Conservation (phyloP, 176 grass and related monocot species). For the Panicum miliaceum region DNA sequence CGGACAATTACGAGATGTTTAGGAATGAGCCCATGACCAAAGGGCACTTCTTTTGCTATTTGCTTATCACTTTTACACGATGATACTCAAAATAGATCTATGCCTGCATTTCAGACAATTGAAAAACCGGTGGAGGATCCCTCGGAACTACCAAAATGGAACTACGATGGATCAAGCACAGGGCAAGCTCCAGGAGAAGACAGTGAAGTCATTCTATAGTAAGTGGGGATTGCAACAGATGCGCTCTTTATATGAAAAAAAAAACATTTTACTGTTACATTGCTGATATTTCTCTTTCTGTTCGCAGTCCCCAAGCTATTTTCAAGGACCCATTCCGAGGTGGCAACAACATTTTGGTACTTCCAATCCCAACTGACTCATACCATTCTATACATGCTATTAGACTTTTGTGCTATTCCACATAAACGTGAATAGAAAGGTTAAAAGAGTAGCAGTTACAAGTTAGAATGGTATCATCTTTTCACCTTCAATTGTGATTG, state of each 20-base stretch:
- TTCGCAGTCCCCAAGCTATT: conserved; percentile 86
- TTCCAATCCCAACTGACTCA: neutral
- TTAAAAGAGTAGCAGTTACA: neutral
- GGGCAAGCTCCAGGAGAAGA: conserved; percentile 97
- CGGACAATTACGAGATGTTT: neutral
- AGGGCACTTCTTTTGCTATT: neutral
- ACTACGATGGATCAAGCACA: conserved; percentile 98
- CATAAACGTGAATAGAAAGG: neutral
- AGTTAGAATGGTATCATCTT: neutral
- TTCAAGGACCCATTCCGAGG: conserved; percentile 99
- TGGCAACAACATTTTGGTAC: conserved; percentile 95
- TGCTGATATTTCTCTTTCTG: conserved; percentile 8
- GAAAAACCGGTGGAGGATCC: conserved; percentile 82
- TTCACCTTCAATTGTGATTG: neutral
- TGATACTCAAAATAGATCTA: neutral
- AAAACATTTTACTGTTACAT: neutral
- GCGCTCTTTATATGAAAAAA: neutral
- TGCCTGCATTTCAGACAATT: conserved; percentile 60
- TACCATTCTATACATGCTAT: neutral
- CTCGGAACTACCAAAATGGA: conserved; percentile 95
- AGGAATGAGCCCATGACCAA: neutral
- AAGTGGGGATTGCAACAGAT: conserved; percentile 32
- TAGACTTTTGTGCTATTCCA: neutral
- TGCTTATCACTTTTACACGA: neutral
- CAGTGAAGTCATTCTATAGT: conserved; percentile 99